These are phyloP conservation scores for Wickerhamiella dianesei DNA, from an alignment of 805 yeast genomes.

Conservation along the genomic window DNA sequence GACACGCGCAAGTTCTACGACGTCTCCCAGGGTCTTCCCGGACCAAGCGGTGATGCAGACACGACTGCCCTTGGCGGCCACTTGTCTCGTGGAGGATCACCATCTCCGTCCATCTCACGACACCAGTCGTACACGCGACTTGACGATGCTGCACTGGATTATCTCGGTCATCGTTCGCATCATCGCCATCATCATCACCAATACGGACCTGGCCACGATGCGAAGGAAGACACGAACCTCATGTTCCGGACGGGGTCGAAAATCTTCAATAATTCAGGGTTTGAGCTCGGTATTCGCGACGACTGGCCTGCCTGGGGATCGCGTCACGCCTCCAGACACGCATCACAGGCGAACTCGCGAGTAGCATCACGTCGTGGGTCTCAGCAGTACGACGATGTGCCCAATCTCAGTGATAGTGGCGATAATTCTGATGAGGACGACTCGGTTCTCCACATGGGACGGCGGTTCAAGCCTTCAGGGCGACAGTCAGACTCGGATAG, in stretches of 20 bases:
- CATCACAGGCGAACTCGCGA: slow-evolving; percentile 3
- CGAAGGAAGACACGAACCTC: slow-evolving; percentile 7
- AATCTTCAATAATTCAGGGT: slow-evolving; percentile 4
- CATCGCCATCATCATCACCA: background rate
- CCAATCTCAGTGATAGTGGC: background rate
- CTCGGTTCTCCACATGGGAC: background rate
- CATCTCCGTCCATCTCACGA: background rate
- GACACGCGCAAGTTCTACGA: slow-evolving; percentile 14
- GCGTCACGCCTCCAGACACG: slow-evolving; percentile 3
- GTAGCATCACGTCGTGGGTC: slow-evolving; percentile 2
- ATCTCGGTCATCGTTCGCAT: background rate
- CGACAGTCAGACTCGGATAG: background rate
- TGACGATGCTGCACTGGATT: background rate
- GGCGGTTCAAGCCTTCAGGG: slow-evolving; percentile 1
- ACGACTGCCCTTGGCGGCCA: background rate
- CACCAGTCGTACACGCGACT: background rate
- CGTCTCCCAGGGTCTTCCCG: background rate
- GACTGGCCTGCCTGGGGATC: slow-evolving; percentile 1
- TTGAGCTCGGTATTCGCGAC: slow-evolving; percentile 7
- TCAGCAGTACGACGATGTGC: background rate
- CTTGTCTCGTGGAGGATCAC: background rate
- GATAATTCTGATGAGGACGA: background rate
- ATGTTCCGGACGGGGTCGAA: slow-evolving; percentile 12
- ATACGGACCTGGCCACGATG: background rate
- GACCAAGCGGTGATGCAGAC: background rate